These are phyloP conservation scores for Daedalea quercina DNA, from an alignment of 768 basidiomycete species.

Conservation along the genomic window DNA sequence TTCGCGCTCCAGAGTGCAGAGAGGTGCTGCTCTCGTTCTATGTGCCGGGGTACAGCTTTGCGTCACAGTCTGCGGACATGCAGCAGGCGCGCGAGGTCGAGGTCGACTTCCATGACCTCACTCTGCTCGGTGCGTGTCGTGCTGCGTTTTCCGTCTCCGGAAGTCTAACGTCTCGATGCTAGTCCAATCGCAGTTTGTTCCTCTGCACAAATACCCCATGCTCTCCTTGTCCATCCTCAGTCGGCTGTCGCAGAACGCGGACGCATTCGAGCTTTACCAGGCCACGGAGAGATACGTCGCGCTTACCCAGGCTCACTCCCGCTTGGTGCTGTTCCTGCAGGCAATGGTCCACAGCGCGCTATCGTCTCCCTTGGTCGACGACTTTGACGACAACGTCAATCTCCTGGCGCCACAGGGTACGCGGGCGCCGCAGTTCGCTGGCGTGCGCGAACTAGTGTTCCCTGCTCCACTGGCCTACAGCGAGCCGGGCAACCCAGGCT, in stretches of 20 bases:
- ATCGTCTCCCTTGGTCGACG: conserved; percentile 31
- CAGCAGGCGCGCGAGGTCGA: conserved; percentile 38
- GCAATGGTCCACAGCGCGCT: conserved; percentile 61
- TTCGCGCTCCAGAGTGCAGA: conserved; percentile 21
- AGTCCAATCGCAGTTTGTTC: conserved; percentile 62
- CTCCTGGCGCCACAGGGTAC: conserved; percentile 8
- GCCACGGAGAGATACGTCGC: conserved; percentile 35
- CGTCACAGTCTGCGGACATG: conserved; percentile 34
- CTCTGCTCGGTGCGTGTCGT: conserved; percentile 53
- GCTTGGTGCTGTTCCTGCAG: conserved; percentile 69
- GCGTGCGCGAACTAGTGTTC: conserved; percentile 56
- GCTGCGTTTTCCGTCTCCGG: conserved; percentile 7
- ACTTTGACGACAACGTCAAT: conserved; percentile 20
- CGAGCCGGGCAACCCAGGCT: conserved; percentile 2
- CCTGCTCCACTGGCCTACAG: conserved; percentile 64
- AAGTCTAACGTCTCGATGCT: neutral
- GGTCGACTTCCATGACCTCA: conserved; percentile 51
- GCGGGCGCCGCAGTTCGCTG: conserved; percentile 21
- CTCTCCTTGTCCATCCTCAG: conserved; percentile 49
- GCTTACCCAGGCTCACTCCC: conserved; percentile 59
- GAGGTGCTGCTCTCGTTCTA: conserved; percentile 39
- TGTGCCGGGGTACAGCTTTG: conserved; percentile 50
- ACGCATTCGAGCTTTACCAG: conserved; percentile 22
- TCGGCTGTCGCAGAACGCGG: conserved; percentile 21
- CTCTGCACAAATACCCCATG: conserved; percentile 66